Base-by-base conservation (phyloP, 306 rosid species). In the Chamaecrista fasciculata region DNA sequence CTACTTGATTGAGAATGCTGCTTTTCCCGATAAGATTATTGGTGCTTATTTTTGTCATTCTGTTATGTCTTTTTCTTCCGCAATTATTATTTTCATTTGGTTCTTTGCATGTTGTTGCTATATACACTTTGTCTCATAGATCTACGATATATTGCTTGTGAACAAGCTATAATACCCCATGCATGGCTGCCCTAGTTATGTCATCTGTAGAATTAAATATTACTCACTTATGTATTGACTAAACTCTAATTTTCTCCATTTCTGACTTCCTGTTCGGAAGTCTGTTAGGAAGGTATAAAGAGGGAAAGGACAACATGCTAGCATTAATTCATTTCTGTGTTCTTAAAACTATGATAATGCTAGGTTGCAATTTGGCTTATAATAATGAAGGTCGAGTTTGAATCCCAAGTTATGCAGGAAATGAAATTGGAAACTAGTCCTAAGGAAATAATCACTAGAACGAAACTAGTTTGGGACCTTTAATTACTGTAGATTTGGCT, bases 381-480 rank as follows among this genome's bases (percentile, higher is more conserved):
- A 21, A 5, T 74, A 63, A 21, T 52, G 44, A 24, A 78, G 66
- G 71, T 39, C 59, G 55, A 55, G 81, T 60, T 24, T 26, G 49
- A 74, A 62, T 55, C 69, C 55, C n/a, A 70, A 61, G 44, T 43
- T 51, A 72, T 83, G 67, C 82, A 93, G 97, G 88, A 60, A 71
- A 73, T 66, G 86, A 56, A 62, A 52, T 75, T 16, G 82, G 69
- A 81, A 75, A 62, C 62, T 73, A 79, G 31, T 48, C 80, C 44
- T 63, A 64, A 61, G 10, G 98, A 90, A 82, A 90, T 90, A 82
- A 75, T 88, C 65, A 79, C 86, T 39, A 81, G 73, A 80, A 90
- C 88, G 69, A 88, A 87, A 78, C 81, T 74, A 73, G 87, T 88
- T 79, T 80, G 90, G 96, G 96, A 93, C 87, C 76, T 84, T 90